phyloP scores from a whole-genome alignment of 441 rosid species.

The Brassica hybrid region DNA sequence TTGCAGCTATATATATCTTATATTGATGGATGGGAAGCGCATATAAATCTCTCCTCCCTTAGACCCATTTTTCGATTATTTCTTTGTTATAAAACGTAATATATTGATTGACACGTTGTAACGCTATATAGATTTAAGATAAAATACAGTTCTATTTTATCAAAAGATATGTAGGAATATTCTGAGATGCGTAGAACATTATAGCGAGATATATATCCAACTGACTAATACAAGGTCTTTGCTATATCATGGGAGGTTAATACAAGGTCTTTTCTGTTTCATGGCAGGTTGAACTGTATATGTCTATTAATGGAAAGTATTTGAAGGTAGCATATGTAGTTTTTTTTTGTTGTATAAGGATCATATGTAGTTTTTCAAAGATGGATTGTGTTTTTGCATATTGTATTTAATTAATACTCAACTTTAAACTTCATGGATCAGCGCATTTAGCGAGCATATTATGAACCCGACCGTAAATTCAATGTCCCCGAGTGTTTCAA shows the following conservation, averaged over 20 bases:
- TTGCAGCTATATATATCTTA: too few relatives aligned
- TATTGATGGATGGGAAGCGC: background rate
- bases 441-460: background rate
- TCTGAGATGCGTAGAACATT: constrained; percentile 22
- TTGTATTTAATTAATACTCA: background rate
- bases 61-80: background rate
- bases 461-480: constrained; percentile 11
- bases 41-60: background rate
- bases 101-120: background rate
- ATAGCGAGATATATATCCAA: background rate
- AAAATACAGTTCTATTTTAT: background rate
- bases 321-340: background rate
- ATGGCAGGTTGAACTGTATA: constrained; percentile 35
- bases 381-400: background rate
- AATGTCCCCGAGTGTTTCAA: background rate
- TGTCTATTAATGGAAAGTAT: constrained; percentile 11
- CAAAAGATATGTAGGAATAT: background rate
- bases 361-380: background rate
- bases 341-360: background rate
- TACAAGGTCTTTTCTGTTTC: constrained; percentile 13
- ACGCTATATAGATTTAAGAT: background rate
- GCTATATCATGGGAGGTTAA: constrained; percentile 33
- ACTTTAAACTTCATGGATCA: background rate
- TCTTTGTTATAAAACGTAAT: background rate
- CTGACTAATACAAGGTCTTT: constrained; percentile 24